Evolutionary conservation across 352 stramenopile species (phyloP), one percentile per base, ranked within the genome.

Genomic region (Elongisporangium undulatum): DNA sequence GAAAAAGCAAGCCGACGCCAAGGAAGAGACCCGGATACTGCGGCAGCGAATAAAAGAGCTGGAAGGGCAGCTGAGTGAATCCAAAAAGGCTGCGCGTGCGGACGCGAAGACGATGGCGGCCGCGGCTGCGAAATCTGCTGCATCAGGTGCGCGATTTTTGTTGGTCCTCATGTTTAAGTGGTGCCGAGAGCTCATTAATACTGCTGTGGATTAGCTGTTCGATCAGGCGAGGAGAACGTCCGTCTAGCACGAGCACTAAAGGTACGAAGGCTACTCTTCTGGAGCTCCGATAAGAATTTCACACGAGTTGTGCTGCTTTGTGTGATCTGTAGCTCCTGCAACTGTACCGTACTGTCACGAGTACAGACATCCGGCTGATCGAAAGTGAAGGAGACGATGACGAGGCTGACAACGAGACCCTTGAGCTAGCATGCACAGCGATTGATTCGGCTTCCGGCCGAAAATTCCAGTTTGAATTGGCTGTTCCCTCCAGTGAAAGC

Each of bases 381-480:
- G 75, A 90, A 56, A 63, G 75, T 12, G 50, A 64, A 23, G 77
- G 85, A 4, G 81, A 88, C 8, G 80, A 83, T 23, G 71, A 72
- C 9, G 71, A 86, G 15, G 49, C 52, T 12, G 71, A 79, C 24
- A 70, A 64, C 39, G 87, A 72, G 56, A 91, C 76, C 1, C 34
- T 45, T 17, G 83, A 95, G 55, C 67, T 95, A 10, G 69, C 76
- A 24, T 93, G 83, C 53, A 79, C 75, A 9, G 74, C 81, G 8
- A 82, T 75, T 19, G 85, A 95, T 41, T 89, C 83, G 4, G 77
- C 74, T 8, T 79, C 72, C 9, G 79, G 79, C 2, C 85, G 85
- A 51, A 71, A 78, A 38, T 89, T 95, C 53, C 65, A 86, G 39
- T 95, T 92, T 34, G 82, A 93, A 55, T 64, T 95, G 22, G 80